phyloP scores from a whole-genome alignment of 441 rosid species.

The Erodium trifolium region DNA sequence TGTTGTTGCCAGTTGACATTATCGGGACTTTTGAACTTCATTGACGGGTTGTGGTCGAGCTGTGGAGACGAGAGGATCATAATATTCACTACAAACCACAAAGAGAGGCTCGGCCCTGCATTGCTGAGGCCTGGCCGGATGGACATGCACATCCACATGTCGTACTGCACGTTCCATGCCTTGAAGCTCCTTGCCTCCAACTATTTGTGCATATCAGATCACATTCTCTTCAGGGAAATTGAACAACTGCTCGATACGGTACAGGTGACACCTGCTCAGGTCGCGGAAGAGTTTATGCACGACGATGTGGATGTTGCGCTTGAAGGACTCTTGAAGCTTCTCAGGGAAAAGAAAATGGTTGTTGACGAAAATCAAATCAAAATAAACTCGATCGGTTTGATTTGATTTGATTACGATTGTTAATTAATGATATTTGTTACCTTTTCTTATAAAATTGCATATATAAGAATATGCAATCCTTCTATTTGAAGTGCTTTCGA shows the following conservation, averaged over 20 bases:
- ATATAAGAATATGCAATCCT: too few relatives aligned
- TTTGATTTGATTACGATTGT: too few relatives aligned
- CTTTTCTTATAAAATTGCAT: too few relatives aligned
- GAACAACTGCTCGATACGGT: slow-evolving; percentile 27
- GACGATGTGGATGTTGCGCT: not conserved
- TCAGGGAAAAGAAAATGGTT: too few relatives aligned
- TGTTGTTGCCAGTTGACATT: slow-evolving; percentile 28
- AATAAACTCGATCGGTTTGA: too few relatives aligned
- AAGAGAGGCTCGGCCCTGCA: slow-evolving; percentile 54
- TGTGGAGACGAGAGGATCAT: slow-evolving; percentile 68
- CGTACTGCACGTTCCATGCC: slow-evolving; percentile 46
- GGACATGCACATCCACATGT: slow-evolving; percentile 81
- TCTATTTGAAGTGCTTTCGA: too few relatives aligned
- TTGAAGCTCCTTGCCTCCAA: slow-evolving; percentile 49
- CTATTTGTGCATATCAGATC: slow-evolving; percentile 32
- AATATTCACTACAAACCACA: slow-evolving; percentile 55
- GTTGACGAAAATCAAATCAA: too few relatives aligned
- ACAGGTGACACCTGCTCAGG: slow-evolving; percentile 41
- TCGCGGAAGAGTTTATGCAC: slow-evolving; percentile 14
- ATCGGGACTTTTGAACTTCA: slow-evolving; percentile 54
- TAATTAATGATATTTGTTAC: too few relatives aligned
- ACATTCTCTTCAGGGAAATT: slow-evolving; percentile 29
- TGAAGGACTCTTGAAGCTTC: too few relatives aligned
- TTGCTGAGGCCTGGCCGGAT: slow-evolving; percentile 62
- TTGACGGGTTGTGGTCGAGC: slow-evolving; percentile 72